Evolutionary conservation across 805 yeast species (phyloP).

Genomic region (Candida hungchunana): DNA sequence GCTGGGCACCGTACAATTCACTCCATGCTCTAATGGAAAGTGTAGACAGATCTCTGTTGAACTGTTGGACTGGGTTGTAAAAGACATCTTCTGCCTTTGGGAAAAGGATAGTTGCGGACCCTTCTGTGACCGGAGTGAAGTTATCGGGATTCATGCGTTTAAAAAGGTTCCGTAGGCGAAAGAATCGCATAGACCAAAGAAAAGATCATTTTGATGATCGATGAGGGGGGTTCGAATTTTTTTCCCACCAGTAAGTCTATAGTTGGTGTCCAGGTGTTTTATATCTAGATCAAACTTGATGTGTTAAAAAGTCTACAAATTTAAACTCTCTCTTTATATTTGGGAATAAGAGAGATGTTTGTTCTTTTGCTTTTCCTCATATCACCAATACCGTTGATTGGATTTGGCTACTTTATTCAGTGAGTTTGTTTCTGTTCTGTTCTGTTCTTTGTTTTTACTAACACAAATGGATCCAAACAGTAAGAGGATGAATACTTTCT

Average conservation of each 20-base stretch:
- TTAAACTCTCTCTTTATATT: too few relatives aligned
- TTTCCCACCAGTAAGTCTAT: too few relatives aligned
- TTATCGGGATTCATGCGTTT: slow-evolving; percentile 24
- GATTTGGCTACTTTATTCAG: neutral
- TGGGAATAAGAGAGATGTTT: too few relatives aligned
- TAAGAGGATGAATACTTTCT: neutral
- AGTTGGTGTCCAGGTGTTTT: too few relatives aligned
- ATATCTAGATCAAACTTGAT: too few relatives aligned
- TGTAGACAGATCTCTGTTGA: slow-evolving; percentile 87
- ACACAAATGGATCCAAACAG: neutral
- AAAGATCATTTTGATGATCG: too few relatives aligned
- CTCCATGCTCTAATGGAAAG: slow-evolving; percentile 86
- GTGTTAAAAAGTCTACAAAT: too few relatives aligned
- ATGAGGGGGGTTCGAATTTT: too few relatives aligned
- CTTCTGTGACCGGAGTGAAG: slow-evolving; percentile 57
- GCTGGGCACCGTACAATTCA: slow-evolving; percentile 44
- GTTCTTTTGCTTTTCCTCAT: neutral
- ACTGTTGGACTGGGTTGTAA: slow-evolving; percentile 95
- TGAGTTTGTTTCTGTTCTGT: neutral
- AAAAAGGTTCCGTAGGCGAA: too few relatives aligned
- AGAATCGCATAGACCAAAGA: too few relatives aligned
- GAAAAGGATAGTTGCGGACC: slow-evolving; percentile 76
- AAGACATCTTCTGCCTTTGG: slow-evolving; percentile 83
- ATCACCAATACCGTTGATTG: neutral
- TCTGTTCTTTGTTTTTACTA: too few relatives aligned